Conservation (phyloP, 2,329 filamentous ascomycete species). For the Colletotrichum tropicicola region DNA sequence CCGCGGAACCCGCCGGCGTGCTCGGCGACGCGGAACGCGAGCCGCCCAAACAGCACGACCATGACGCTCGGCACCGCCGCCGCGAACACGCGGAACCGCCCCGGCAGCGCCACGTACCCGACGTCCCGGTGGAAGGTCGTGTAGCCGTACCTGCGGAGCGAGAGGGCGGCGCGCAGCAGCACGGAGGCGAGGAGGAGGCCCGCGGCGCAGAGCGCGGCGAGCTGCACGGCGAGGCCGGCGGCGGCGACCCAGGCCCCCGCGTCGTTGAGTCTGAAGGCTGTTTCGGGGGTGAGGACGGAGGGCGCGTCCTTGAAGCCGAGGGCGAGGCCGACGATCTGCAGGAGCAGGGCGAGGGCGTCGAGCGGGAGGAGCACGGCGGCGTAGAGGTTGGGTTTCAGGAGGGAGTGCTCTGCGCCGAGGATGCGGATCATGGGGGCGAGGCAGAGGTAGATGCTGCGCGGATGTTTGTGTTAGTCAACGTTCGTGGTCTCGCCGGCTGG, state of each 20-base stretch:
- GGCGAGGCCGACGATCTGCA: constrained; percentile 39
- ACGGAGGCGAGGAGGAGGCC: constrained; percentile 36
- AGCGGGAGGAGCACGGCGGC: constrained; percentile 36
- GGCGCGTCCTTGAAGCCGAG: constrained; percentile 36
- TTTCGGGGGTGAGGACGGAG: neutral
- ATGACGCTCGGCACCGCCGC: constrained; percentile 34
- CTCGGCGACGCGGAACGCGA: constrained; percentile 37
- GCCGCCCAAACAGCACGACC: constrained; percentile 36
- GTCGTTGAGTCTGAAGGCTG: constrained; percentile 14
- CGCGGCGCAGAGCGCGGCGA: constrained; percentile 34
- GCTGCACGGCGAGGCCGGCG: constrained; percentile 37
- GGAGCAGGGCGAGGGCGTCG: constrained; percentile 35
- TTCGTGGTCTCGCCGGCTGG: neutral
- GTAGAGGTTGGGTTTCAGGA: constrained; percentile 35
- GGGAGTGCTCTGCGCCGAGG: constrained; percentile 40
- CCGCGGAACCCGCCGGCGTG: constrained; percentile 37
- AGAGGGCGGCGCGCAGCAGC: constrained; percentile 33
- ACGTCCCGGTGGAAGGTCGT: constrained; percentile 39
- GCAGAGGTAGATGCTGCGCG: constrained; percentile 38
- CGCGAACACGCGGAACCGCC: constrained; percentile 38
- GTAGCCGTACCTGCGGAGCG: constrained; percentile 36
- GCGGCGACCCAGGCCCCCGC: constrained; percentile 35
- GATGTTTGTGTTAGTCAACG: neutral
- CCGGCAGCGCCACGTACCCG: constrained; percentile 35
- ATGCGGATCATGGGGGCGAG: constrained; percentile 36